These are phyloP conservation scores for Penicillium sp. DNA, from an alignment of 2,329 filamentous ascomycete genomes.

Conservation along the genomic window DNA sequence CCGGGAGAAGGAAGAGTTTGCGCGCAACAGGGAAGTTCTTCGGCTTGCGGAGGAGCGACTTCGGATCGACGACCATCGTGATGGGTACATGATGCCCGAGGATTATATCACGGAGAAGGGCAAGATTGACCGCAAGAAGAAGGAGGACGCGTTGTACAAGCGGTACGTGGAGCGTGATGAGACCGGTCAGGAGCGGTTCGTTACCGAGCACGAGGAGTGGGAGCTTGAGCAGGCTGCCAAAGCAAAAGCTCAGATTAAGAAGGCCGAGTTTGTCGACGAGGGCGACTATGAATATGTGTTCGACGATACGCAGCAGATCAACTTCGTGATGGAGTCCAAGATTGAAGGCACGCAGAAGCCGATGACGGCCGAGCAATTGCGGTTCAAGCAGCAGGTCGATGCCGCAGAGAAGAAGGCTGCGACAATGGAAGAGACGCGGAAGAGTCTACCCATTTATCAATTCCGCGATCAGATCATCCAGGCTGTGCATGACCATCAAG, in stretches of 20 bases:
- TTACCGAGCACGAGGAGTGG: conserved; percentile 96
- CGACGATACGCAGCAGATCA: conserved; percentile 84
- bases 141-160: conserved; percentile 86
- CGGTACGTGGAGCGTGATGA: conserved; percentile 87
- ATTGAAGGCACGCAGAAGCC: conserved; percentile 70
- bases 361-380: conserved; percentile 75
- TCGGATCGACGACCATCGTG: conserved; percentile 84
- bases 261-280: conserved; percentile 72
- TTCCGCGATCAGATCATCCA: conserved; percentile 83
- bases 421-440: conserved; percentile 87
- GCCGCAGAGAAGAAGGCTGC: conserved; percentile 85
- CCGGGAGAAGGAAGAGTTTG: conserved; percentile 83
- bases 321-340: conserved; percentile 75
- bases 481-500: conserved; percentile 83
- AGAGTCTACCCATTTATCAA: conserved; percentile 84
- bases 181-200: conserved; percentile 81
- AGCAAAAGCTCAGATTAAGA: conserved; percentile 81
- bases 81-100: conserved; percentile 91
- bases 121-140: conserved; percentile 82
- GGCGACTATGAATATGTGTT: conserved; percentile 91
- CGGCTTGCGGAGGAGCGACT: conserved; percentile 80
- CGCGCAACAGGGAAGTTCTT: conserved; percentile 80
- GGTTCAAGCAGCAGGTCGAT: conserved; percentile 78
- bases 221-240: conserved; percentile 86
- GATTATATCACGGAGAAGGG: conserved; percentile 95